A percentile compares a stretch with the other conserved stretches of the same genome.
Conservation (phyloP, 306 rosid species). For the Arachis hypogaea region DNA sequence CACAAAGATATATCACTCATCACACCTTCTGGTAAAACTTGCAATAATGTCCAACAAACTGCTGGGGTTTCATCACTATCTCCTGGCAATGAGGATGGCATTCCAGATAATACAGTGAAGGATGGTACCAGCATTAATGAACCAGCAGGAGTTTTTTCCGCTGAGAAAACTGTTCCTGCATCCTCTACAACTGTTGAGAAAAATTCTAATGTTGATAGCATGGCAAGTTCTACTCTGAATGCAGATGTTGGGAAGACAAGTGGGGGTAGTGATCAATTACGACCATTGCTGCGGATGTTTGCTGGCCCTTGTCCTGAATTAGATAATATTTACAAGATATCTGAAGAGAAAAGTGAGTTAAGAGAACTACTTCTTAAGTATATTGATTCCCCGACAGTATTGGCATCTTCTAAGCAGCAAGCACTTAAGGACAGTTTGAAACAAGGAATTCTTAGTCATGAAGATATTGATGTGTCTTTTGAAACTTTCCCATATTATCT, state of each 20-base stretch:
- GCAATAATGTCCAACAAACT: conserved; percentile 58
- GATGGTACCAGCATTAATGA: conserved; percentile 50
- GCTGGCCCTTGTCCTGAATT: conserved; percentile 63
- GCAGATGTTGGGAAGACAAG: conserved; percentile 59
- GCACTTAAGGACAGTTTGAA: conserved; percentile 73
- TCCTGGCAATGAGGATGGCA: conserved; percentile 55
- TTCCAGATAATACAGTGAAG: conserved; percentile 61
- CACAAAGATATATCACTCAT: conserved; percentile 65
- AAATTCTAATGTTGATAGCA: conserved; percentile 57
- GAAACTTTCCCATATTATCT: conserved; percentile 91
- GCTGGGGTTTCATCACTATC: conserved; percentile 55
- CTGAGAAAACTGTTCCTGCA: conserved; percentile 56
- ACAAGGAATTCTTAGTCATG: conserved; percentile 66
- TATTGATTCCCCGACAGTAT: conserved; percentile 54
- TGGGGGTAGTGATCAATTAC: conserved; percentile 52
- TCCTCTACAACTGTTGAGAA: conserved; percentile 54
- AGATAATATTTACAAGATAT: conserved; percentile 66
- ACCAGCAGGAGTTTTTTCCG: conserved; percentile 47
- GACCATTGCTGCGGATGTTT: conserved; percentile 67
- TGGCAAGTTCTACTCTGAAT: conserved; percentile 51
- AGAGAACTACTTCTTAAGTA: conserved; percentile 70
- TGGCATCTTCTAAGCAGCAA: conserved; percentile 67
- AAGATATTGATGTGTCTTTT: conserved; percentile 70
- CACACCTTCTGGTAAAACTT: conserved; percentile 65
- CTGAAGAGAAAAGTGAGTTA: conserved; percentile 67